A percentile compares a stretch with the other conserved stretches of the same genome.
Conservation (phyloP, 495 filamentous ascomycete genomes). For the Entonaema liquescens region DNA sequence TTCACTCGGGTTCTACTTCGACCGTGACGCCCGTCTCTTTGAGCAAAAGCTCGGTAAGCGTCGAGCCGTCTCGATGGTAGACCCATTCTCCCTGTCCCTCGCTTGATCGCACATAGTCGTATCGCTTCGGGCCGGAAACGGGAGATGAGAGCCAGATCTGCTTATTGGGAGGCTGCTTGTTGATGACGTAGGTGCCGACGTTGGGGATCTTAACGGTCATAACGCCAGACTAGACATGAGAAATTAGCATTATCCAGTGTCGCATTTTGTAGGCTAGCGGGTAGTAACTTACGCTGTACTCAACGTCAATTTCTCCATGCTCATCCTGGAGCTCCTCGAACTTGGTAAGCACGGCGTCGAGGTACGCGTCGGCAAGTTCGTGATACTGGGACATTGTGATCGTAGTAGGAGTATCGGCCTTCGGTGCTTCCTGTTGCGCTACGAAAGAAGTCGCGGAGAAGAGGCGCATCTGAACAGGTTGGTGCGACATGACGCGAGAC, state of each 20-base stretch:
- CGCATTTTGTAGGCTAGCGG: slow-evolving; percentile 33
- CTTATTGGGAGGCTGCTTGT: slow-evolving; percentile 97
- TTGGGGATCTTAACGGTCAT: slow-evolving; percentile 72
- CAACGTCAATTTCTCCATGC: slow-evolving; percentile 71
- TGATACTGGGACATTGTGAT: slow-evolving; percentile 58
- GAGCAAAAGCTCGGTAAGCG: slow-evolving; percentile 73
- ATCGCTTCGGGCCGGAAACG: slow-evolving; percentile 89
- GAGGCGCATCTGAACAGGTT: not conserved
- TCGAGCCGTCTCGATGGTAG: slow-evolving; percentile 81
- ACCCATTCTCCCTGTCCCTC: slow-evolving; percentile 85
- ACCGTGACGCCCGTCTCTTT: slow-evolving; percentile 71
- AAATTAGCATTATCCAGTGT: slow-evolving; percentile 19
- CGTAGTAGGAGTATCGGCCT: slow-evolving; percentile 40
- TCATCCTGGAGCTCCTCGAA: slow-evolving; percentile 72
- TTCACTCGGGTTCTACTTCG: not conserved
- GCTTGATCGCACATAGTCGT: slow-evolving; percentile 79
- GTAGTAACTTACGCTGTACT: slow-evolving; percentile 59
- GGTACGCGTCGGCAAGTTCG: slow-evolving; percentile 56
- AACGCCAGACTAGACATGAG: slow-evolving; percentile 73
- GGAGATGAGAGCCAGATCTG: slow-evolving; percentile 98
- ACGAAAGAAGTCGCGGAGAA: slow-evolving; percentile 40
- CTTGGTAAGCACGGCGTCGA: slow-evolving; percentile 69
- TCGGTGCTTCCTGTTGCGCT: slow-evolving; percentile 25
- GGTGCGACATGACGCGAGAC: slow-evolving; percentile 10
- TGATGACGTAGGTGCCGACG: slow-evolving; percentile 85